Conservation (phyloP, 1,139 yeast species). For the Magnusiomyces suaveolens region DNA sequence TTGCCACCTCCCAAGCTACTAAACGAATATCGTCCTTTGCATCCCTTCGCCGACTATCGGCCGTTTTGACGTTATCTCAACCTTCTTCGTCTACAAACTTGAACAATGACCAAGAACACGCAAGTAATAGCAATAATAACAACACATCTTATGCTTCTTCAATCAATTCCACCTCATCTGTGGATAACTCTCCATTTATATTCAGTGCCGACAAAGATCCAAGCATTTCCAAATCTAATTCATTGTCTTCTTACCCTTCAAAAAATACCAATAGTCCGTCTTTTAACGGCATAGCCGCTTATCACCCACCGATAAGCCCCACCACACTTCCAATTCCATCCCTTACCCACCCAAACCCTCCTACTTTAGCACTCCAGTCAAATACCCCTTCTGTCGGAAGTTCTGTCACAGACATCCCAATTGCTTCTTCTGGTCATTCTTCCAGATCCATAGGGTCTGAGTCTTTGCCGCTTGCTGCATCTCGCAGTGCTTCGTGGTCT, state of each 20-base stretch:
- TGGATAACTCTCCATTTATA: neutral
- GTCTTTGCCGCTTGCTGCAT: neutral
- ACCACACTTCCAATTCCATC: neutral
- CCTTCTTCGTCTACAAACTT: neutral
- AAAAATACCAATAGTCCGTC: no score
- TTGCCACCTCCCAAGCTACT: no score
- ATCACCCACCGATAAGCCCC: neutral
- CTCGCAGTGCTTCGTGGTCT: conserved; percentile 1
- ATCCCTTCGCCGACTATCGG: conserved; percentile 1
- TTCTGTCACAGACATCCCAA: neutral
- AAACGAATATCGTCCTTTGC: neutral
- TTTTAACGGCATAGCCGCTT: no score
- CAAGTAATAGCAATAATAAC: neutral
- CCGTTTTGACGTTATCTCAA: neutral
- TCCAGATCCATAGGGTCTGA: neutral
- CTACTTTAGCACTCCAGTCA: neutral
- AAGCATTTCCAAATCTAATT: neutral
- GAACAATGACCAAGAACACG: neutral
- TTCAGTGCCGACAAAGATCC: neutral
- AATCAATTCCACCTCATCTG: neutral
- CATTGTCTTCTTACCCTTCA: neutral
- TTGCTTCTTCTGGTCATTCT: no score
- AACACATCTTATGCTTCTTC: neutral
- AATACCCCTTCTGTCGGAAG: neutral
- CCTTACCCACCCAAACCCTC: neutral